Evolutionary conservation across 1,284 basidiomycete species (phyloP).

Genomic region (Rhodotorula sp.): DNA sequence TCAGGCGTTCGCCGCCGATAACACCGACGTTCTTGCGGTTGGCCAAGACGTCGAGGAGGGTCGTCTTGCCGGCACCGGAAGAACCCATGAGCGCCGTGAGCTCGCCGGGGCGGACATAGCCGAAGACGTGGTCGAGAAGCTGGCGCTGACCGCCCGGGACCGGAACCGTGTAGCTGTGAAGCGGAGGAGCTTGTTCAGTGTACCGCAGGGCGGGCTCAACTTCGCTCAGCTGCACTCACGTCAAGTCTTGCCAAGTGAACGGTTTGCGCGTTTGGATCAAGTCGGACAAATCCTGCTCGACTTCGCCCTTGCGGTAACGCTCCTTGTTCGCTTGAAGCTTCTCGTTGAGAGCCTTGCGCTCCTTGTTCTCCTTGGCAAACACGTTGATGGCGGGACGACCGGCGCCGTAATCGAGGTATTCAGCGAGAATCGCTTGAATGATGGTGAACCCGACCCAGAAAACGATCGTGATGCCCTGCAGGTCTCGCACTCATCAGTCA

Average conservation of each 20-base stretch:
- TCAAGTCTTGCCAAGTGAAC: conserved; percentile 51
- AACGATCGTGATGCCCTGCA: conserved; percentile 52
- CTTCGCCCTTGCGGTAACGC: conserved; percentile 39
- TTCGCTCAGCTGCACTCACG: too few relatives aligned
- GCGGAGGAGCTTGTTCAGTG: too few relatives aligned
- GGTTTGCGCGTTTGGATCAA: conserved; percentile 40
- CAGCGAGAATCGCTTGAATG: conserved; percentile 35
- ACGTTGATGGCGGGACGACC: conserved; percentile 46
- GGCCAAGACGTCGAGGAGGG: conserved; percentile 71
- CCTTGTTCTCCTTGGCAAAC: conserved; percentile 46
- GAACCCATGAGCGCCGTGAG: conserved; percentile 72
- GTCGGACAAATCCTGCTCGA: conserved; percentile 41
- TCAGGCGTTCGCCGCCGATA: conserved; percentile 70
- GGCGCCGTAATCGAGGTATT: conserved; percentile 41
- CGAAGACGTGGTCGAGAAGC: conserved; percentile 65
- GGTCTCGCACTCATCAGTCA: not conserved
- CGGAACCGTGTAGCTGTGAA: conserved; percentile 53
- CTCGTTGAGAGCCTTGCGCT: conserved; percentile 43
- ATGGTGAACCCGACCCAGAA: conserved; percentile 48
- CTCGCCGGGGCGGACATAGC: conserved; percentile 65
- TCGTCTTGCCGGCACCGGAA: conserved; percentile 63
- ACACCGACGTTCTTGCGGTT: conserved; percentile 74
- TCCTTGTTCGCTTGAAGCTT: conserved; percentile 38
- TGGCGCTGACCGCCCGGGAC: conserved; percentile 49
- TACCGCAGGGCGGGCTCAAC: too few relatives aligned